phyloP scores from a whole-genome alignment of 176 grass and related monocot species.

The Carex myosuroides region DNA sequence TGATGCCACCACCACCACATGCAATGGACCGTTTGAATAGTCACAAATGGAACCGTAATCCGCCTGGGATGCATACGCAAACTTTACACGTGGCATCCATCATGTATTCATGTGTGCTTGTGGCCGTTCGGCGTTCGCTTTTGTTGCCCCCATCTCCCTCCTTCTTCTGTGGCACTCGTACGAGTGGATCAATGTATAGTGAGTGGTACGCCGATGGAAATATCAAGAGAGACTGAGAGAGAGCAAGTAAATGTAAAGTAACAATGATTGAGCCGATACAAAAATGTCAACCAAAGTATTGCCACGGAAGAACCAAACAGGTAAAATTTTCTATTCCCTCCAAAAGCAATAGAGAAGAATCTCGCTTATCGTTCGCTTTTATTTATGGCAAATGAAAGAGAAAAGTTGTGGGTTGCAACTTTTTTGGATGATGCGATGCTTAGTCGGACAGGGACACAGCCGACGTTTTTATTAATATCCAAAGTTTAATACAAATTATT shows the following conservation, averaged over 20 bases:
- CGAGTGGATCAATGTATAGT: neutral
- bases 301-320: neutral
- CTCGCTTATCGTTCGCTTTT: neutral
- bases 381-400: neutral
- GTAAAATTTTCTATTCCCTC: neutral
- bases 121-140: neutral
- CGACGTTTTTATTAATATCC: too few species aligned
- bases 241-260: neutral
- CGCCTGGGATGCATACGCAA: neutral
- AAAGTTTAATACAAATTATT: too few species aligned
- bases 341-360: conserved; percentile 2
- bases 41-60: neutral
- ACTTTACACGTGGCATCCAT: conserved; percentile 13
- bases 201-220: neutral
- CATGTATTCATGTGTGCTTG: neutral
- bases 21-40: neutral
- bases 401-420: neutral
- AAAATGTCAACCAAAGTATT: neutral
- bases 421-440: neutral
- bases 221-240: neutral
- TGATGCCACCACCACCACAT: neutral
- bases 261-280: neutral
- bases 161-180: neutral
- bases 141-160: neutral
- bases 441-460: neutral